Percentiles rank a stretch among this genome's conserved stretches.
These are phyloP conservation scores for Dillenia suffruticosa DNA, from an alignment of 164 flowering plant genomes.

Conservation along the genomic window DNA sequence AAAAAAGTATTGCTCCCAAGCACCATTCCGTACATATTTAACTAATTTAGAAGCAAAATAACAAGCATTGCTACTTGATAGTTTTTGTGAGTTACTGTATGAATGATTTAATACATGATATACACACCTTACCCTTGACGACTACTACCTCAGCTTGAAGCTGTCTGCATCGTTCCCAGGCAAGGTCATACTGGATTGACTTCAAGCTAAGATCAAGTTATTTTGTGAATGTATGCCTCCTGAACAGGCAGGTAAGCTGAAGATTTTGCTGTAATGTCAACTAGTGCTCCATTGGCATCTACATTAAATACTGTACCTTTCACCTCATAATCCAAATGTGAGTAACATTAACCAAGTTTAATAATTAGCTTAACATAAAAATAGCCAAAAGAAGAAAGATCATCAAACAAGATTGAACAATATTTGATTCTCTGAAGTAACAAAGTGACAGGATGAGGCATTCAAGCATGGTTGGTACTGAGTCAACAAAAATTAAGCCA, in stretches of 20 bases:
- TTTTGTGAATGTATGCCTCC: slow-evolving; percentile 85
- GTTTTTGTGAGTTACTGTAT: slow-evolving; percentile 27
- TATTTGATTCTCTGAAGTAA: too few relatives aligned
- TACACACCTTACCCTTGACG: slow-evolving; percentile 86
- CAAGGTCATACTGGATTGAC: slow-evolving; percentile 68
- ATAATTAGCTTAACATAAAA: not conserved
- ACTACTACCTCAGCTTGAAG: slow-evolving; percentile 95
- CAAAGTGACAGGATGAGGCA: too few relatives aligned
- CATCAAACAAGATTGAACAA: too few relatives aligned
- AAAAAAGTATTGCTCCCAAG: too few relatives aligned
- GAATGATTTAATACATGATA: not conserved
- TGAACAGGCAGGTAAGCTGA: slow-evolving; percentile 75
- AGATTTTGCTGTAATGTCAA: slow-evolving; percentile 85
- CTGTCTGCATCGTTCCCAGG: slow-evolving; percentile 96
- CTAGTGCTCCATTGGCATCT: slow-evolving; percentile 70
- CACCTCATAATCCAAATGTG: slow-evolving; percentile 37
- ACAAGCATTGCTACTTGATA: too few relatives aligned
- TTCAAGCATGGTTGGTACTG: too few relatives aligned
- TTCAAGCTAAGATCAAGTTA: slow-evolving; percentile 73
- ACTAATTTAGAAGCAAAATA: too few relatives aligned
- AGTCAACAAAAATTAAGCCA: too few relatives aligned
- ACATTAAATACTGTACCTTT: slow-evolving; percentile 69
- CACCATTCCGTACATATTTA: too few relatives aligned
- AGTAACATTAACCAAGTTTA: not conserved
- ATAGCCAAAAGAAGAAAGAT: not conserved